These are phyloP conservation scores for Raffaelea ambrosiae DNA, from an alignment of 2,329 filamentous ascomycete genomes.

Conservation along the genomic window DNA sequence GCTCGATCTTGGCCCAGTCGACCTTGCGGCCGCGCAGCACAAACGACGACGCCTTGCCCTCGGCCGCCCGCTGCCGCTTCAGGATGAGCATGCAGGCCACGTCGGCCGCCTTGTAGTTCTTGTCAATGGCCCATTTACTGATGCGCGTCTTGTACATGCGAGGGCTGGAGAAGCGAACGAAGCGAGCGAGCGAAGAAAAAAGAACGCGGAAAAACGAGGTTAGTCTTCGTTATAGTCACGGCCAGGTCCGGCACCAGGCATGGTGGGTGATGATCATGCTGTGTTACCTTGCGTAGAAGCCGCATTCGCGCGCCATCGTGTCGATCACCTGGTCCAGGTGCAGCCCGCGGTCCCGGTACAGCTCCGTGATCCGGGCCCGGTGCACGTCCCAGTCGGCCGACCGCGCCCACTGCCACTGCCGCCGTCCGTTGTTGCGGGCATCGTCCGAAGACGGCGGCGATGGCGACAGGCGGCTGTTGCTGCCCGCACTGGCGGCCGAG, in stretches of 20 bases:
- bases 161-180: slow-evolving; percentile 9
- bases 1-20: slow-evolving; percentile 19
- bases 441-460: slow-evolving; percentile 5
- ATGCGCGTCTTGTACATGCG: slow-evolving; percentile 26
- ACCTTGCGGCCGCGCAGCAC: slow-evolving; percentile 17
- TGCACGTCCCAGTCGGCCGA: slow-evolving; percentile 19
- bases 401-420: slow-evolving; percentile 9
- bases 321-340: slow-evolving; percentile 19
- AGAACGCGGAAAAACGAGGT: no score
- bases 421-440: slow-evolving; percentile 1
- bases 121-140: slow-evolving; percentile 23
- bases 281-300: slow-evolving; percentile 18
- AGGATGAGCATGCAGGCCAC: slow-evolving; percentile 18
- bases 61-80: slow-evolving; percentile 15
- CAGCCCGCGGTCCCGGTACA: slow-evolving; percentile 18
- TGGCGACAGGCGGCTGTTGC: not conserved
- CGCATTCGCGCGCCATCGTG: slow-evolving; percentile 17
- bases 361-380: slow-evolving; percentile 16
- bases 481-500: not conserved
- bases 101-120: slow-evolving; percentile 22
- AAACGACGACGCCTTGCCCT: slow-evolving; percentile 18
- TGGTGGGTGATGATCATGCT: no score
- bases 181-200: not conserved
- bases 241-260: no score
- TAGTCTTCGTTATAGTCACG: no score